Base-by-base conservation (phyloP, 257 asterid species). In the Capsicum rhomboideum region DNA sequence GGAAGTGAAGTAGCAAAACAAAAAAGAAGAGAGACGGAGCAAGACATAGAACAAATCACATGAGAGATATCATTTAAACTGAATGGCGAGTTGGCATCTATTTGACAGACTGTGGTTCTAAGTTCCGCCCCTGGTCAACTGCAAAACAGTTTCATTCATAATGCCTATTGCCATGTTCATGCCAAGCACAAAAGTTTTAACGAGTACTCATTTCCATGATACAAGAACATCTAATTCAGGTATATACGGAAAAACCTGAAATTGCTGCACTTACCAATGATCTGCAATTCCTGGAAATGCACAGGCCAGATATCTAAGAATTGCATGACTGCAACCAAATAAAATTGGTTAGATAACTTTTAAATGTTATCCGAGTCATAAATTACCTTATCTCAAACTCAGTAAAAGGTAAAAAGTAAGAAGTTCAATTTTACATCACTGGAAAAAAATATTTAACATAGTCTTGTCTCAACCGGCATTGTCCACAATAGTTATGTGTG, bases 281-380 rank as follows among this genome's bases (percentile, higher is more conserved):
- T 93, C 99, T 66, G 99, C 93, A 86, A 93, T 93, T n/a, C n/a
- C n/a, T 16, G 99, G 97, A 86, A 87, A 94, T 18, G 89, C 93
- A 83, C 64, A 83, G 55, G 97, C 95, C 88, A 96, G 90, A 86
- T 93, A 96, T 46, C 80, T 89, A 83, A 96, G 82, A 89, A 96
- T 92, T n/a, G 99, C 98, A 71, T 96, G 99, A 82, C 98, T 96
- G 94, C 95, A 89, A 82, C 67, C 84, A 82, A 21, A 72, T 29
- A 10, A 34, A 81, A 50, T 72, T 12, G 50, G 87, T 82, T 10
- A 87, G 83, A 20, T 23, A 59, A 26, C 53, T 20, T 54, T 34
- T 55, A 20, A 71, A 6, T n/a, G 31, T 20, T 66, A 71, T 71
- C 31, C 34, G n/a, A 71, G 74, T 29, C 12, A n/a, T 42, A 71